These are phyloP conservation scores for Neonectria coccinea DNA, from an alignment of 2,329 filamentous ascomycete genomes.

Conservation along the genomic window DNA sequence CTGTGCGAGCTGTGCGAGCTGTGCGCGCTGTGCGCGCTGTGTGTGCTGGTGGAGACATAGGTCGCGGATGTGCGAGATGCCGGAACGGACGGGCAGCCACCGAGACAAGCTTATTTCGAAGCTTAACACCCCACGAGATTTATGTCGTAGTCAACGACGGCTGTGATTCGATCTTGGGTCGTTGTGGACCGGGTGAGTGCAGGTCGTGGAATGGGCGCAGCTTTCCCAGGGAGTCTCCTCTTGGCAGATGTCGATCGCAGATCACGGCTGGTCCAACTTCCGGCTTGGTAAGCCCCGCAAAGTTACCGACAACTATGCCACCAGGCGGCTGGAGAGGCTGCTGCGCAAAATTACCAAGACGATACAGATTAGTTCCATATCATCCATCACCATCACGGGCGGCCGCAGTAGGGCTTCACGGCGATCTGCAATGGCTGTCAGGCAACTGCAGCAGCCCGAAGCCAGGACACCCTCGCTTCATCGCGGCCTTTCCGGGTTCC, in stretches of 20 bases:
- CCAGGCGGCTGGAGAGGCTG: background rate
- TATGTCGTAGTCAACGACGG: background rate
- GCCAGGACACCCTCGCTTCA: no score
- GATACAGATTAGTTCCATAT: background rate
- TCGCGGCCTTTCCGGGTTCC: no score
- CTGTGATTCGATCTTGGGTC: background rate
- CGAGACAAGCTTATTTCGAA: conserved; percentile 45
- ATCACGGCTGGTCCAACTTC: conserved; percentile 37
- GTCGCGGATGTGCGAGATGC: conserved; percentile 32
- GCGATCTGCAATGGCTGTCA: background rate
- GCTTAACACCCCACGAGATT: conserved; percentile 32
- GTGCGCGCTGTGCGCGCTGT: conserved; percentile 11
- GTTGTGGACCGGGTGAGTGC: conserved; percentile 12
- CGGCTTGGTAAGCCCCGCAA: conserved; percentile 38
- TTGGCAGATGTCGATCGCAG: conserved; percentile 39
- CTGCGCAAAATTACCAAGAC: background rate
- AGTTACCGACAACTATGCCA: background rate
- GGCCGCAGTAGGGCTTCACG: background rate
- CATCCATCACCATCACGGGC: background rate
- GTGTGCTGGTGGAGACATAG: conserved; percentile 19
- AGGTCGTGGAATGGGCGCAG: conserved; percentile 26
- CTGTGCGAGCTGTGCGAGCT: no score
- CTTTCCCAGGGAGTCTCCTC: conserved; percentile 13
- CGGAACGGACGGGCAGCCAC: conserved; percentile 20
- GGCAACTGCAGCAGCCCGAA: no score